Evolutionary conservation across 1,284 basidiomycete species (phyloP).

Genomic region (Melampsora americana): DNA sequence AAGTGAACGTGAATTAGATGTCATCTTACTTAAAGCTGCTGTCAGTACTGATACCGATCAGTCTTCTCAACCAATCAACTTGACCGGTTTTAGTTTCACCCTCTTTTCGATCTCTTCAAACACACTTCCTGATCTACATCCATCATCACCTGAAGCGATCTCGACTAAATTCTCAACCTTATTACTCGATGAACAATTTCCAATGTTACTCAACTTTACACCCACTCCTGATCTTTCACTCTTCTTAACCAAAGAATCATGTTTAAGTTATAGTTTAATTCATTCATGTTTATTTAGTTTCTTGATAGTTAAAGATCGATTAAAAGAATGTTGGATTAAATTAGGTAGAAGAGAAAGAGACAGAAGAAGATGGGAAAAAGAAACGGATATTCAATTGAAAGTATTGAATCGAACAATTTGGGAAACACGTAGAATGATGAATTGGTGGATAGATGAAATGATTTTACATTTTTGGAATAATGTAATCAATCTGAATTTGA

Average conservation of each 20-base stretch:
- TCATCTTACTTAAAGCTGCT: slow-evolving; percentile 24
- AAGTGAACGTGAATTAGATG: slow-evolving; percentile 32
- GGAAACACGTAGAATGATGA: not conserved
- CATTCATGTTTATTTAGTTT: slow-evolving; percentile 22
- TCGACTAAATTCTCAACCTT: not conserved
- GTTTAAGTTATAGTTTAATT: slow-evolving; percentile 14
- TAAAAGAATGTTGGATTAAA: slow-evolving; percentile 10
- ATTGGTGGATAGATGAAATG: not conserved
- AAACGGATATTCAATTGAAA: not conserved
- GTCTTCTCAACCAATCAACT: not conserved
- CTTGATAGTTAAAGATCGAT: not conserved
- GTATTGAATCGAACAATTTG: not conserved
- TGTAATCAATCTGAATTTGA: not conserved
- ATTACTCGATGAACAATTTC: not conserved
- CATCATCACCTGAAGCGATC: not conserved
- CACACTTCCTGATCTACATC: not conserved
- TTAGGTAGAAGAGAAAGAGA: slow-evolving; percentile 8
- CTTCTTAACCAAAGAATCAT: slow-evolving; percentile 13
- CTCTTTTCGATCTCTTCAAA: not conserved
- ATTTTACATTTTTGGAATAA: not conserved
- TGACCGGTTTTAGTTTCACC: slow-evolving; percentile 8
- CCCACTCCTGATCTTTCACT: slow-evolving; percentile 10
- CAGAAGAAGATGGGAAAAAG: not conserved
- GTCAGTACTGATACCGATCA: slow-evolving; percentile 25
- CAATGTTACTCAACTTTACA: slow-evolving; percentile 19